Conservation (phyloP, 257 asterid genomes). For the Nicotiana obtusifolia region DNA sequence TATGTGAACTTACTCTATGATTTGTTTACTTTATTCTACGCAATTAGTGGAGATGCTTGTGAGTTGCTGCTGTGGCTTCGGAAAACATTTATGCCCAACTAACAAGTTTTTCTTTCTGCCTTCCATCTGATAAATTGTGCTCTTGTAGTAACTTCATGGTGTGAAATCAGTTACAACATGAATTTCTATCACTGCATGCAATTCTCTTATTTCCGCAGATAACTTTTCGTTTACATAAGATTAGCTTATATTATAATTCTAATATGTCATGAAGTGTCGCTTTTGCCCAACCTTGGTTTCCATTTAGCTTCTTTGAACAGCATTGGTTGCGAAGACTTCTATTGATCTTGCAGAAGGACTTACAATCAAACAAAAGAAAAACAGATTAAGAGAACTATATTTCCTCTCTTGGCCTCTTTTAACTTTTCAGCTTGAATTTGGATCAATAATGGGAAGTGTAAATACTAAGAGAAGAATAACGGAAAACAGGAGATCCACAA, state of each 20-base stretch:
- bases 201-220: neutral
- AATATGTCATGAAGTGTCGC: neutral
- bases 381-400: no score
- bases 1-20: neutral
- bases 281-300: neutral
- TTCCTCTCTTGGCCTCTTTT: no score
- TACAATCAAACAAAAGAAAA: no score
- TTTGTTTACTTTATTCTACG: neutral
- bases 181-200: neutral
- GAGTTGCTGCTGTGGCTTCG: neutral
- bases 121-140: neutral
- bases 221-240: no score
- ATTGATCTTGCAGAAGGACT: no score
- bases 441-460: no score
- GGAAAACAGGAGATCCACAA: neutral
- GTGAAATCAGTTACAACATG: neutral
- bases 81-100: neutral
- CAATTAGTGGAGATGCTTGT: neutral
- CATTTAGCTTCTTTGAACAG: no score
- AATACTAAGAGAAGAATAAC: no score
- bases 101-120: neutral
- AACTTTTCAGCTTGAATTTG: no score
- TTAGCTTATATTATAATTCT: no score
- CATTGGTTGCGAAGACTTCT: no score
- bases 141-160: neutral